phyloP scores from a whole-genome alignment of 1,284 basidiomycete genomes.

The Ustanciosporium gigantosporum region DNA sequence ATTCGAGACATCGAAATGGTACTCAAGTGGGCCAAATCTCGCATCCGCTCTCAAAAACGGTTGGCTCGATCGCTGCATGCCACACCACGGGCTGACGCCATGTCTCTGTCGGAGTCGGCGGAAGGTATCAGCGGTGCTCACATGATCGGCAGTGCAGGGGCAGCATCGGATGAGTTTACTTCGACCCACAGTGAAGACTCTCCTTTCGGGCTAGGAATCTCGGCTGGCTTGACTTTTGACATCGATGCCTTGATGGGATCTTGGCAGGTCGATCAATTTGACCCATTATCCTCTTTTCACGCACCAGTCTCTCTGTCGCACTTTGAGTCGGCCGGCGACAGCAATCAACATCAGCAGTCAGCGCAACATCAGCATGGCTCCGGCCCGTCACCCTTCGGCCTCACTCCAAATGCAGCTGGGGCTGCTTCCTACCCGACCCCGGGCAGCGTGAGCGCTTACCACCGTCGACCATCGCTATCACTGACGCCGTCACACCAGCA shows the following conservation, averaged over 20 bases:
- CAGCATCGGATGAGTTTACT: slow-evolving; percentile 23
- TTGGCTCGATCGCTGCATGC: slow-evolving; percentile 18
- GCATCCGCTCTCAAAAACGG: slow-evolving; percentile 19
- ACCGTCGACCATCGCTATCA: neutral
- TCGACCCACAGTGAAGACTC: slow-evolving; percentile 30
- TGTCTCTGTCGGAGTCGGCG: slow-evolving; percentile 8
- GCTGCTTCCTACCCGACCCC: neutral
- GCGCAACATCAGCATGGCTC: neutral
- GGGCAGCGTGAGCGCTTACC: neutral
- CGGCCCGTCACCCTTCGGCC: neutral
- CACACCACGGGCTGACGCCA: slow-evolving; percentile 19
- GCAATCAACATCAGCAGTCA: slow-evolving; percentile 1
- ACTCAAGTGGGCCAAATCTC: slow-evolving; percentile 43
- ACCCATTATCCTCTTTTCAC: slow-evolving; percentile 10
- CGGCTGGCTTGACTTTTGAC: slow-evolving; percentile 33
- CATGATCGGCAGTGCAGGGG: slow-evolving; percentile 7
- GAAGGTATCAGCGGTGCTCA: slow-evolving; percentile 6
- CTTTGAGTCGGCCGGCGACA: neutral
- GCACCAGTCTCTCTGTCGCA: slow-evolving; percentile 1
- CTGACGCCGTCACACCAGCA: neutral
- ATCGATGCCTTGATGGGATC: slow-evolving; percentile 35
- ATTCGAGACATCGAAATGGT: slow-evolving; percentile 52
- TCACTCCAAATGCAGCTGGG: neutral
- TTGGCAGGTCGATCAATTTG: slow-evolving; percentile 28
- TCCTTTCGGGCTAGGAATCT: slow-evolving; percentile 36